These are phyloP conservation scores for Plasmopara halstedii DNA, from an alignment of 352 stramenopile genomes.

Conservation along the genomic window DNA sequence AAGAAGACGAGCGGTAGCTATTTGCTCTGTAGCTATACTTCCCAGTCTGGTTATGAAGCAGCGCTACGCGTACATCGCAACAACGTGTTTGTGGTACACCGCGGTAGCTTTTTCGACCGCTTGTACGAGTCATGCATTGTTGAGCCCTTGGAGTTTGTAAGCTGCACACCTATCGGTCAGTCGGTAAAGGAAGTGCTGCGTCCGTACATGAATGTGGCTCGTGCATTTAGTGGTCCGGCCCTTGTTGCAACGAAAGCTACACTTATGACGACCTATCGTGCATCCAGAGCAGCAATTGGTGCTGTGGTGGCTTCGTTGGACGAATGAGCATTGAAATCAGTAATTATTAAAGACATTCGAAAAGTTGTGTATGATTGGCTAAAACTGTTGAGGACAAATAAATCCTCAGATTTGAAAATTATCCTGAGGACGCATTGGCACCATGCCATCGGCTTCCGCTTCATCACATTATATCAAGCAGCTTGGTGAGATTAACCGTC, in stretches of 20 bases:
- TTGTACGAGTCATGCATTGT: slow-evolving; percentile 61
- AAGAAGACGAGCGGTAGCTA: slow-evolving; percentile 80
- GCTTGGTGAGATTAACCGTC: neutral
- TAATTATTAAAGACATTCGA: neutral
- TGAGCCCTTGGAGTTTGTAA: slow-evolving; percentile 65
- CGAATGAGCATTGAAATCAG: slow-evolving; percentile 6
- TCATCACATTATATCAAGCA: neutral
- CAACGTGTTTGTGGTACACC: slow-evolving; percentile 69
- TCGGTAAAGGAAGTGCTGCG: slow-evolving; percentile 39
- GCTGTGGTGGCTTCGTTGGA: slow-evolving; percentile 65
- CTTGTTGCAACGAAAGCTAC: slow-evolving; percentile 59
- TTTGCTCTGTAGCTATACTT: slow-evolving; percentile 64
- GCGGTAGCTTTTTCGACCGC: slow-evolving; percentile 58
- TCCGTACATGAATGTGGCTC: slow-evolving; percentile 64
- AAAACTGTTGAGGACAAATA: neutral
- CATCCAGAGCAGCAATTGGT: slow-evolving; percentile 57
- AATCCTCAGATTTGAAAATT: too few relatives aligned
- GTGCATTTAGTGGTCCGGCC: slow-evolving; percentile 60
- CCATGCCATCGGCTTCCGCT: neutral
- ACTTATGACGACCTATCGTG: slow-evolving; percentile 60
- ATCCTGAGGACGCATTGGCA: neutral
- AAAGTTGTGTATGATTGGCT: neutral
- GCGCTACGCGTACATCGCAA: slow-evolving; percentile 64
- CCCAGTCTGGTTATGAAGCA: slow-evolving; percentile 55
- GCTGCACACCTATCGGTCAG: slow-evolving; percentile 54